Conservation (phyloP, 2,329 filamentous ascomycete species). For the Anthostomella pinea region DNA sequence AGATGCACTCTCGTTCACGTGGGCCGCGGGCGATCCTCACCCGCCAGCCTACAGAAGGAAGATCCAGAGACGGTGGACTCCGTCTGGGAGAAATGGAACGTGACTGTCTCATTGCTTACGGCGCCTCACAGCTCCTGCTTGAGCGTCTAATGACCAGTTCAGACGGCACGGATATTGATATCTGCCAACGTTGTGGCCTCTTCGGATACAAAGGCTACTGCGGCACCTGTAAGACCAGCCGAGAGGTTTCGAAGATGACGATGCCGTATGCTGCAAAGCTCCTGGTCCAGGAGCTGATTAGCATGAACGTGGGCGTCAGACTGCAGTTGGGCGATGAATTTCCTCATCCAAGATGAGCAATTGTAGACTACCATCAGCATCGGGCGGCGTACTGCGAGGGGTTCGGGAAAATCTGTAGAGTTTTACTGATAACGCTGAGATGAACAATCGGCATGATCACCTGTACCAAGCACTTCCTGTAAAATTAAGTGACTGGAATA, state of each 20-base stretch:
- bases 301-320: slow-evolving; percentile 96
- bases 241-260: slow-evolving; percentile 84
- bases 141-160: slow-evolving; percentile 94
- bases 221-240: slow-evolving; percentile 83
- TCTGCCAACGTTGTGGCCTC: slow-evolving; percentile 89
- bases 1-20: slow-evolving; percentile 94
- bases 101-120: slow-evolving; percentile 96
- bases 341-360: slow-evolving; percentile 53
- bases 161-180: slow-evolving; percentile 86
- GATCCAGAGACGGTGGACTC: slow-evolving; percentile 86
- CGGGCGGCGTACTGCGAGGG: slow-evolving; percentile 21
- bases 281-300: slow-evolving; percentile 90
- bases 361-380: slow-evolving; percentile 12
- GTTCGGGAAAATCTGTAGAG: too few species aligned
- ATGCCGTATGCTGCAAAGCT: slow-evolving; percentile 98
- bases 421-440: too few species aligned
- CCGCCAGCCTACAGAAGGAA: slow-evolving; percentile 92
- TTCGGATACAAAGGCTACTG: slow-evolving; percentile 97
- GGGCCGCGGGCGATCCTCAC: slow-evolving; percentile 91
- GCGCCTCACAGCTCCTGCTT: slow-evolving; percentile 84
- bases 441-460: too few species aligned
- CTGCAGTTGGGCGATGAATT: slow-evolving; percentile 94
- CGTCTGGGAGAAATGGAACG: slow-evolving; percentile 98
- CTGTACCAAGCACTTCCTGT: too few species aligned
- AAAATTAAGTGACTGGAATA: too few species aligned